Base-by-base conservation (phyloP, 176 grass and related monocot genomes). In the Hordeum vulgare region DNA sequence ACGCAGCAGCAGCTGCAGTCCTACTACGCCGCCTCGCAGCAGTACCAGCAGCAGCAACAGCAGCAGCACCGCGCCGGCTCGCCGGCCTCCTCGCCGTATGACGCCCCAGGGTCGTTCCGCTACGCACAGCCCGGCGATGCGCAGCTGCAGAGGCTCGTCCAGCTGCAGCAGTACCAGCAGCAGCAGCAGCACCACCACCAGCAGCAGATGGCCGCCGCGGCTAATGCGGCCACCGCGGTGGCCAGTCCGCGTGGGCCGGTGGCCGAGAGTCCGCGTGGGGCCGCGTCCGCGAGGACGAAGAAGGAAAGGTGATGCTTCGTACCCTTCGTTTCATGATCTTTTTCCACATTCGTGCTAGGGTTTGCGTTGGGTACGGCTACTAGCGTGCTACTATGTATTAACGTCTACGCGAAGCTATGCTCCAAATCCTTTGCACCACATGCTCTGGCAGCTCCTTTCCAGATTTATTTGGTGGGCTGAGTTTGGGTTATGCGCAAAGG, bases 131-230 rank as follows among this genome's bases (percentile, higher is more conserved):
- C 71, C 24, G 75, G 71, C 42, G 84, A 73, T 11, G 80, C 71
- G 25, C 93, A 88, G 47, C 90, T 83, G 57, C 90, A 88, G 87
- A 81, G 86, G 82, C 83, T 89, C 8, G 71, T 89, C 6, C 92
- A 90, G 51, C 80, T 88, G 25, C 78, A 74, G 8, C 81, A 80
- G 31, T 76, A 84, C 5, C 89, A 78, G 3, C 92, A 90, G 27
- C 85, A 85, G 20, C 77, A 71, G 6, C 80, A 79, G 15, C 78
- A 79, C 0, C 76, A 66, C 1, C 76, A 66, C 5, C 29, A 83
- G 14, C 80, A 86, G 49, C 81, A 84, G 76, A 27, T 66, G 72
- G 64, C 78, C 13, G 61, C 61, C 3, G 75, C 67, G 0, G 86
- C 61, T 8, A 57, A 84, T 24, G 85, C 66, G 8, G 60, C 81